phyloP scores from a whole-genome alignment of 2,329 filamentous ascomycete genomes.

The Arthroderma sp. region DNA sequence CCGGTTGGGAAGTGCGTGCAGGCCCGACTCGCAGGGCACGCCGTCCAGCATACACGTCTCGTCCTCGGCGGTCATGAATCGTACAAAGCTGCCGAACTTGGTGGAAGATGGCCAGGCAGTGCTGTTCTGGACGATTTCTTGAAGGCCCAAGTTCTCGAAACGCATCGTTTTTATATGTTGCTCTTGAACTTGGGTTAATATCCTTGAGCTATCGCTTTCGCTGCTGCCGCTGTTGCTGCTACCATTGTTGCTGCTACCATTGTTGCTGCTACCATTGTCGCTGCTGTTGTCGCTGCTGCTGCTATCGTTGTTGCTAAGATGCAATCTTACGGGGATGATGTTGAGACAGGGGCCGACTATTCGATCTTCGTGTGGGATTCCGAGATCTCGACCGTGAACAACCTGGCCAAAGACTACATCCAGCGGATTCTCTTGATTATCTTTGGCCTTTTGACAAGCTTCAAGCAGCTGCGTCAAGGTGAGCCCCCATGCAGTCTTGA shows the following conservation, averaged over 20 bases:
- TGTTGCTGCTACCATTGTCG: too few species aligned
- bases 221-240: too few species aligned
- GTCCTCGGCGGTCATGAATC: background rate
- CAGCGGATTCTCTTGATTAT: constrained; percentile 37
- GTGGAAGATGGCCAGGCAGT: background rate
- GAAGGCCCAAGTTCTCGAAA: background rate
- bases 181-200: constrained; percentile 38
- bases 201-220: too few species aligned
- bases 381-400: constrained; percentile 46
- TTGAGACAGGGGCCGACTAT: constrained; percentile 51
- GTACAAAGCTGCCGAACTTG: background rate
- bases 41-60: background rate
- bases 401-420: constrained; percentile 45
- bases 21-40: background rate
- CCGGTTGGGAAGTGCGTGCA: background rate
- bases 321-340: constrained; percentile 49
- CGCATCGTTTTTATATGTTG: constrained; percentile 28
- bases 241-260: too few species aligned
- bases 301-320: too few species aligned
- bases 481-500: too few species aligned
- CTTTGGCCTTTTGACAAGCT: too few species aligned
- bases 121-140: background rate
- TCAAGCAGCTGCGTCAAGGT: too few species aligned
- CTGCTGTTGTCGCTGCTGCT: too few species aligned
- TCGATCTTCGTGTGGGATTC: constrained; percentile 37